phyloP scores from a whole-genome alignment of 2,329 filamentous ascomycete genomes.

The Cadophora malorum region DNA sequence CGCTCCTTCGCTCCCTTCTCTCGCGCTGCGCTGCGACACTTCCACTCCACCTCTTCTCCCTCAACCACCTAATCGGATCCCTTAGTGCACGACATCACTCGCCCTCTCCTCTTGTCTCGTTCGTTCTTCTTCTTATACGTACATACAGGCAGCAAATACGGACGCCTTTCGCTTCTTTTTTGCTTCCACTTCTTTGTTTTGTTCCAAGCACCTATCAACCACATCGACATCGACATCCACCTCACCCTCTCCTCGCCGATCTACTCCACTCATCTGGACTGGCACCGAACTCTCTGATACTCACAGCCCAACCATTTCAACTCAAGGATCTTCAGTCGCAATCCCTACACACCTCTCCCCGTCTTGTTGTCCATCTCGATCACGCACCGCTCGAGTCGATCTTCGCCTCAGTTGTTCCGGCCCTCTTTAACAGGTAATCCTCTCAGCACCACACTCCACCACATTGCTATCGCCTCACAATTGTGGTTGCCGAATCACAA shows the following conservation, averaged over 20 bases:
- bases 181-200: slow-evolving; percentile 21
- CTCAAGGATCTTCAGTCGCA: slow-evolving; percentile 16
- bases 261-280: slow-evolving; percentile 5
- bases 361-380: slow-evolving; percentile 23
- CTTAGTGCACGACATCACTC: slow-evolving; percentile 21
- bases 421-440: slow-evolving; percentile 22
- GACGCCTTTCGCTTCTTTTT: slow-evolving; percentile 35
- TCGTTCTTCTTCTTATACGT: slow-evolving; percentile 31
- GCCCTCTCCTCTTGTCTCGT: slow-evolving; percentile 17
- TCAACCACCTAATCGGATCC: slow-evolving; percentile 21
- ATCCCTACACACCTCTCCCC: slow-evolving; percentile 14
- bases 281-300: slow-evolving; percentile 1
- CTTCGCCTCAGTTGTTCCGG: slow-evolving; percentile 18
- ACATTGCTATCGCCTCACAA: no score
- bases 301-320: slow-evolving; percentile 16
- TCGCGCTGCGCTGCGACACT: not conserved
- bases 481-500: slow-evolving; percentile 16
- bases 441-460: slow-evolving; percentile 19
- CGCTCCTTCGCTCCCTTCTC: slow-evolving; percentile 1
- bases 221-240: not conserved
- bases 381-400: slow-evolving; percentile 17
- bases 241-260: slow-evolving; percentile 4
- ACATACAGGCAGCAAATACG: slow-evolving; percentile 37
- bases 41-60: slow-evolving; percentile 13
- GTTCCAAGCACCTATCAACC: not conserved